Evolutionary conservation across 179 eudicot genomes (phyloP).

Genomic region (Amaranthus tricolor): DNA sequence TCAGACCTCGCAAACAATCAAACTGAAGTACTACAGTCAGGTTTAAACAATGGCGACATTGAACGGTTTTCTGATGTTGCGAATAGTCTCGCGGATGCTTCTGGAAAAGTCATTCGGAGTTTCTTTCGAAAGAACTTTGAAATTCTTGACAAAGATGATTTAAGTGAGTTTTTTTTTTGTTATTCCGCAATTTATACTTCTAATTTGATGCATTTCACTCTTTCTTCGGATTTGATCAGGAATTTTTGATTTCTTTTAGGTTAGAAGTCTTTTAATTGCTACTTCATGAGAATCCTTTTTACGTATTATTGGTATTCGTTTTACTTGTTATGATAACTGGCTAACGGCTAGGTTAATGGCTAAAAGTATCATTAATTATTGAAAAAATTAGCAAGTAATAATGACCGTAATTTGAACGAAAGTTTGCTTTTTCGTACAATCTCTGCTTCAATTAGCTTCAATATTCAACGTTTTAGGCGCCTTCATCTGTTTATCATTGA

Average conservation of each 20-base stretch:
- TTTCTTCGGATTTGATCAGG: neutral
- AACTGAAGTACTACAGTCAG: conserved; percentile 13
- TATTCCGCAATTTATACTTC: neutral
- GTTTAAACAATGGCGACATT: conserved; percentile 33
- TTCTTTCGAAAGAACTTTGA: conserved; percentile 75
- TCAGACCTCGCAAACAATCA: conserved; percentile 15
- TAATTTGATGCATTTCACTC: neutral
- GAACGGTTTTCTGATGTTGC: conserved; percentile 52
- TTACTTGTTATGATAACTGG: neutral
- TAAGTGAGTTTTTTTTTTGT: conserved; percentile 47
- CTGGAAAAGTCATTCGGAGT: conserved; percentile 73
- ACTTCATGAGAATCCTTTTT: neutral
- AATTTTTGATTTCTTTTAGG: neutral
- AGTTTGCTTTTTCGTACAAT: neutral
- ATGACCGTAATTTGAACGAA: neutral
- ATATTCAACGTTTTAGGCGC: neutral
- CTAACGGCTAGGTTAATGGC: neutral
- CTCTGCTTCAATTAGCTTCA: neutral
- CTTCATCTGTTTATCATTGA: neutral
- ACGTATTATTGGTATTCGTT: neutral
- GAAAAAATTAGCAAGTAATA: neutral
- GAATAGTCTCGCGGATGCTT: conserved; percentile 72
- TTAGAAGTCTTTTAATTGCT: neutral
- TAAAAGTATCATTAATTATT: neutral
- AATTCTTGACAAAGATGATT: conserved; percentile 67